These are phyloP conservation scores for Lichtheimia hyalospora DNA, from an alignment of 371 early-diverging fungal species.

Conservation along the genomic window DNA sequence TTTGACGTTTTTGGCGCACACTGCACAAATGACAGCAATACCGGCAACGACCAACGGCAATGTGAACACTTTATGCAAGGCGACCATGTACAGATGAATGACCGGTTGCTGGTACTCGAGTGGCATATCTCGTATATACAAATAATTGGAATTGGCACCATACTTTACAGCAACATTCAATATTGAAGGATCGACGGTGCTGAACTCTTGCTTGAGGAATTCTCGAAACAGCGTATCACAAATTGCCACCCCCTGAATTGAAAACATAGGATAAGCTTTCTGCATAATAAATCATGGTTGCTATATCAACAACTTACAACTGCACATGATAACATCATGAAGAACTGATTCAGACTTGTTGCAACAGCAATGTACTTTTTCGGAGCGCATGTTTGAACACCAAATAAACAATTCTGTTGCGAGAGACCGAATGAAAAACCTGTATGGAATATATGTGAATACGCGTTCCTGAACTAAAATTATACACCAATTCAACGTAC, in stretches of 20 bases:
- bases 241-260: slow-evolving; percentile 25
- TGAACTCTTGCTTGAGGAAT: slow-evolving; percentile 19
- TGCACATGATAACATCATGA: slow-evolving; percentile 32
- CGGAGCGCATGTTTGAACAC: slow-evolving; percentile 55
- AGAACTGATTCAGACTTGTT: slow-evolving; percentile 41
- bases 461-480: slow-evolving; percentile 12
- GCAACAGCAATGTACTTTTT: slow-evolving; percentile 64
- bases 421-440: slow-evolving; percentile 61
- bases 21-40: slow-evolving; percentile 17
- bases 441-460: neutral
- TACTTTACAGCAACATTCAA: slow-evolving; percentile 19
- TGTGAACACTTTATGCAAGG: slow-evolving; percentile 1
- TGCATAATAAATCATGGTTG: no score
- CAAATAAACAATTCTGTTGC: slow-evolving; percentile 65
- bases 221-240: slow-evolving; percentile 25
- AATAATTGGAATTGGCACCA: slow-evolving; percentile 30
- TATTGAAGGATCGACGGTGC: slow-evolving; percentile 12
- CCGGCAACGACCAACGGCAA: slow-evolving; percentile 6
- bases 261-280: no score
- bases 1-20: slow-evolving; percentile 36
- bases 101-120: slow-evolving; percentile 32
- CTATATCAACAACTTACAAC: slow-evolving; percentile 5
- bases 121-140: slow-evolving; percentile 28
- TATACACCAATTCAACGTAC: slow-evolving; percentile 19
- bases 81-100: slow-evolving; percentile 30